These are phyloP conservation scores for Termitomyces sp. DNA, from an alignment of 768 basidiomycete species.

Conservation along the genomic window DNA sequence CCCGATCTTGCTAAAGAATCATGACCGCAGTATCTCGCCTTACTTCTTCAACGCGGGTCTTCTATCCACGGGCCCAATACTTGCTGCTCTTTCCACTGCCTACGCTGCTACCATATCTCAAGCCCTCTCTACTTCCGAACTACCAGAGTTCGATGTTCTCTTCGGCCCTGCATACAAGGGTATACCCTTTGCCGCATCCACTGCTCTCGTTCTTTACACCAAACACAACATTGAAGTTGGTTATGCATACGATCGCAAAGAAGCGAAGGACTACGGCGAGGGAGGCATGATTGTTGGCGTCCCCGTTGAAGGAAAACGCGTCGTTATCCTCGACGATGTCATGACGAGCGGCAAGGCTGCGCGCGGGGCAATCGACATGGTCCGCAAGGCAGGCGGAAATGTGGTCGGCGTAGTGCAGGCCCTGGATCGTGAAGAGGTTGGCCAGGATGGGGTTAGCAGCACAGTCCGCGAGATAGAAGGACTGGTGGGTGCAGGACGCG, in stretches of 20 bases:
- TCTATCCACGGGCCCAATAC: slow-evolving; percentile 79
- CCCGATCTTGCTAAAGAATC: background rate
- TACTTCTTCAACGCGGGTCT: slow-evolving; percentile 98
- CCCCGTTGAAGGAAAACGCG: slow-evolving; percentile 72
- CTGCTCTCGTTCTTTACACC: slow-evolving; percentile 71
- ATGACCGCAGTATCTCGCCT: slow-evolving; percentile 66
- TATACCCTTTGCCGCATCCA: slow-evolving; percentile 87
- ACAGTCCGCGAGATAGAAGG: slow-evolving; percentile 83
- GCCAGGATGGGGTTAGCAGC: slow-evolving; percentile 62
- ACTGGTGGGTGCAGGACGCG: slow-evolving; percentile 67
- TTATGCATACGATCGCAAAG: slow-evolving; percentile 93
- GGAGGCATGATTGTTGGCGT: slow-evolving; percentile 91
- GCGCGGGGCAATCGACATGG: slow-evolving; percentile 75
- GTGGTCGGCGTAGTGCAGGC: slow-evolving; percentile 88
- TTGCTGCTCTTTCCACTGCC: slow-evolving; percentile 73
- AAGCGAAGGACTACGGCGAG: slow-evolving; percentile 94
- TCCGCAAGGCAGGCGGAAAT: slow-evolving; percentile 66
- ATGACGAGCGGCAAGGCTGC: slow-evolving; percentile 93
- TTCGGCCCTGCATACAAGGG: slow-evolving; percentile 99
- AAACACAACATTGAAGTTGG: slow-evolving; percentile 64
- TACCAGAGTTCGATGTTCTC: slow-evolving; percentile 71
- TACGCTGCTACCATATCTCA: slow-evolving; percentile 79
- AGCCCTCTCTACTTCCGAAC: slow-evolving; percentile 35
- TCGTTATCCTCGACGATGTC: slow-evolving; percentile 94
- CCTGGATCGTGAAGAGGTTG: slow-evolving; percentile 85